Conservation (phyloP, 2,329 filamentous ascomycete species). For the Rugonectria rugulosa region DNA sequence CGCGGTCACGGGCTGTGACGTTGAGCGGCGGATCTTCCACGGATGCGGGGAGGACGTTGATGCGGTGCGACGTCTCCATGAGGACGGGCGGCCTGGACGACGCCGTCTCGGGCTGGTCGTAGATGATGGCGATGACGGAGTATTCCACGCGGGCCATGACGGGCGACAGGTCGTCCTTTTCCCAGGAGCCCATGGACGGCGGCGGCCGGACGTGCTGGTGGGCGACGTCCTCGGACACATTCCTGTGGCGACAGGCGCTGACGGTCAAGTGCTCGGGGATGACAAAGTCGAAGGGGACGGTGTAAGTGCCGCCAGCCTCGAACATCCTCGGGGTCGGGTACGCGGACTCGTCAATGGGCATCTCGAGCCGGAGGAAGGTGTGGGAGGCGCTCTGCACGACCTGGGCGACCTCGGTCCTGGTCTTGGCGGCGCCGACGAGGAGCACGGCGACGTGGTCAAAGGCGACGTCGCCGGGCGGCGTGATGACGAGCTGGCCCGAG, state of each 20-base stretch:
- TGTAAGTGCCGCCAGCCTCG: constrained; percentile 27
- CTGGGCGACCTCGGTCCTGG: constrained; percentile 30
- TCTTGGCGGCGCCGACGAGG: constrained; percentile 28
- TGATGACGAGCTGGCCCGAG: constrained; percentile 26
- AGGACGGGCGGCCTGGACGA: constrained; percentile 1
- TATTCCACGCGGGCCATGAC: constrained; percentile 25
- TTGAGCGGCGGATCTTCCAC: constrained; percentile 34
- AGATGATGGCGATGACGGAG: constrained; percentile 14
- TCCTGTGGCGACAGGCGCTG: constrained; percentile 26
- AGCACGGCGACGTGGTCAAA: constrained; percentile 28
- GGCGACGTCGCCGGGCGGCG: constrained; percentile 15
- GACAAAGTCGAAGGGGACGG: constrained; percentile 32
- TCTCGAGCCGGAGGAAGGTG: constrained; percentile 33
- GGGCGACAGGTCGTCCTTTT: constrained; percentile 32
- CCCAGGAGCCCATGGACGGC: constrained; percentile 31
- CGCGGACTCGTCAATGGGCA: constrained; percentile 27
- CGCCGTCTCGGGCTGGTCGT: constrained; percentile 7
- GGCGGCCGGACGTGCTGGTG: constrained; percentile 30
- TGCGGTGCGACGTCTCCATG: constrained; percentile 20
- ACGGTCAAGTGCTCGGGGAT: constrained; percentile 31
- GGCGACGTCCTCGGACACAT: constrained; percentile 25
- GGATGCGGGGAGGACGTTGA: constrained; percentile 33
- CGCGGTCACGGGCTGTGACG: constrained; percentile 24
- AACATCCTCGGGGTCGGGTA: constrained; percentile 26
- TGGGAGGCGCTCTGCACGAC: constrained; percentile 28